Evolutionary conservation across 2,329 filamentous ascomycete species (phyloP), one percentile per base, ranked within the genome.

Genomic region (Colletotrichum higginsianum): DNA sequence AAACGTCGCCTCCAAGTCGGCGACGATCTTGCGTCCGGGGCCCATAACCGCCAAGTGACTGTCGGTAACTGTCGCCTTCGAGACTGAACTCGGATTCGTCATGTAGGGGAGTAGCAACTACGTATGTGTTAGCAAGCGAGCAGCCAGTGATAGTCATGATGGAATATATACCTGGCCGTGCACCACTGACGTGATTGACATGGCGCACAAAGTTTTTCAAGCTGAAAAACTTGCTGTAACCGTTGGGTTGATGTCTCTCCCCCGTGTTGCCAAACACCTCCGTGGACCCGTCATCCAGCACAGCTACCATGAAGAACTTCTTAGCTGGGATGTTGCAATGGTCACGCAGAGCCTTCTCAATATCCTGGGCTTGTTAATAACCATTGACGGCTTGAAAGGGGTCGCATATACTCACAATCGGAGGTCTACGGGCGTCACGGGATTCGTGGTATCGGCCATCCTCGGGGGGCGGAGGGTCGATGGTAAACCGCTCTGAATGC

Each of bases 221-320:
- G 57, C 86, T 79, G 73, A 89, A 88, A 69, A 89, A 87, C 26
- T 82, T 81, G 2, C 79, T 78, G 58, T 86, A 77, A 63, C 83
- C 76, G 63, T 81, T 75, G 69, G 84, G 80, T 68, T 82, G 74
- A 66, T 83, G 75, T 23, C 79, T 79, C 50, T 82, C 79, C 35
- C 64, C 64, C 0, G 83, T 86, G 40, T 71, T 71, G 13, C 52
- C 44, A 21, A 71, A 72, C 38, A 65, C 62, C 67, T 82, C 81
- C 2, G 82, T 76, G 18, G 82, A 81, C 23, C 86, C 86, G 69
- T 87, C 85, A 38, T 88, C 85, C 46, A 83, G 80, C 50, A 88
- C 79, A 2, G 84, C 84, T 13, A 85, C 87, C 44, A 90, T 81
- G 73, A 90, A 89, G 76, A 86, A 90, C 71, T 81, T 81, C 62